A percentile compares a stretch with the other conserved stretches of the same genome.
These are phyloP conservation scores for Delphinella strobiligena DNA, from an alignment of 2,329 filamentous ascomycete species.

Conservation along the genomic window DNA sequence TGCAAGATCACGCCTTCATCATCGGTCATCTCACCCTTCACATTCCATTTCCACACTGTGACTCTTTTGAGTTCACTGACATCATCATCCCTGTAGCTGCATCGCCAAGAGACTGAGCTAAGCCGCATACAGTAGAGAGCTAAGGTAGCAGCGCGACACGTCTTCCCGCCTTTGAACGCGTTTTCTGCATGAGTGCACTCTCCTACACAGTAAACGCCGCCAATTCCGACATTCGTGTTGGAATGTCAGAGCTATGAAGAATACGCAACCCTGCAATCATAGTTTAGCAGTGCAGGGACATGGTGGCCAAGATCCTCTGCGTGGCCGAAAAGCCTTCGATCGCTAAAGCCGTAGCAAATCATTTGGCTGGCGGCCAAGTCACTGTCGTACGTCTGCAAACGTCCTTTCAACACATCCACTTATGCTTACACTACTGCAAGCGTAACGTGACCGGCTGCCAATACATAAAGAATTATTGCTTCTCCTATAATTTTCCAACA, in stretches of 20 bases:
- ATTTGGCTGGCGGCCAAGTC: constrained; percentile 67
- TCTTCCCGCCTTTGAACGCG: neutral
- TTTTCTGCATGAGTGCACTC: neutral
- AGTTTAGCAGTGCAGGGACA: constrained; percentile 12
- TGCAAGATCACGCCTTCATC: too few species aligned
- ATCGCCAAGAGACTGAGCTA: too few species aligned
- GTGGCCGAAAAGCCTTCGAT: constrained; percentile 89
- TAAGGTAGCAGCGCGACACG: too few species aligned
- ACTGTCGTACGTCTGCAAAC: constrained; percentile 45
- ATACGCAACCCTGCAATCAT: neutral
- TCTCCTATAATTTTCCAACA: constrained; percentile 71
- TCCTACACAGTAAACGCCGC: neutral
- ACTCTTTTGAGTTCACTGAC: too few species aligned
- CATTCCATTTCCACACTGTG: too few species aligned
- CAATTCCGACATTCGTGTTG: neutral
- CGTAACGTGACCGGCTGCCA: neutral
- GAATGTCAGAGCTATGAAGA: neutral
- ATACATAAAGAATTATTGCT: constrained; percentile 90
- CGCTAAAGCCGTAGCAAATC: constrained; percentile 81
- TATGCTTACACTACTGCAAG: neutral
- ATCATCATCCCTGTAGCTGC: too few species aligned
- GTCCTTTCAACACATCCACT: constrained; percentile 21
- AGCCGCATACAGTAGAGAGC: too few species aligned
- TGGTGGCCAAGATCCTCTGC: constrained; percentile 51
- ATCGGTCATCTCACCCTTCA: too few species aligned